These are phyloP conservation scores for Colletotrichum cereale DNA, from an alignment of 2,329 filamentous ascomycete genomes.

Conservation along the genomic window DNA sequence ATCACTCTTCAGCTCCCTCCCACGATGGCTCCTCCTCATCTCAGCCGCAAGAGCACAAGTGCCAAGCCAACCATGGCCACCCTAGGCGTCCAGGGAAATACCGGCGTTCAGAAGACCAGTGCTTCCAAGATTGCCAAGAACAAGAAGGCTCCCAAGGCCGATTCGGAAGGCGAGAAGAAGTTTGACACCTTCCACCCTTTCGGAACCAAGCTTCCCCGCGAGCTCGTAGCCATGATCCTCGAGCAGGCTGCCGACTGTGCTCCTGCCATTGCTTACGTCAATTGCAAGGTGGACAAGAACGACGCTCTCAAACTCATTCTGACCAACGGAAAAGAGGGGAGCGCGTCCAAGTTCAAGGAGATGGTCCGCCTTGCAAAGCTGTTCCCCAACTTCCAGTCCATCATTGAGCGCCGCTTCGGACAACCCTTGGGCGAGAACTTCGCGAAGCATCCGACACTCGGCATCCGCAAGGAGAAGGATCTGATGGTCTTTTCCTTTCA, in stretches of 20 bases:
- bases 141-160: no score
- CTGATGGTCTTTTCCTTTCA: background rate
- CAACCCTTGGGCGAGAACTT: background rate
- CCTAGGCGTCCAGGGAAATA: background rate
- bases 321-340: background rate
- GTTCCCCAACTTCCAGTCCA: background rate
- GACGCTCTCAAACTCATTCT: fast-evolving
- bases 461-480: background rate
- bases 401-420: background rate
- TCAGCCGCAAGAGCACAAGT: background rate
- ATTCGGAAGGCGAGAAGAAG: background rate
- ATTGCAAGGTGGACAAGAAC: background rate
- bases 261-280: background rate
- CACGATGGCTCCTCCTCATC: background rate
- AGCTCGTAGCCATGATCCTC: background rate
- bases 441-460: background rate
- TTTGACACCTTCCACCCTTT: background rate
- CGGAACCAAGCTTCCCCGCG: background rate
- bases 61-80: background rate
- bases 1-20: background rate
- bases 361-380: background rate
- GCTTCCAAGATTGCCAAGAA: background rate
- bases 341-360: background rate
- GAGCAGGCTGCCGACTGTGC: background rate
- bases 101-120: background rate